Conservation (phyloP, 2,329 filamentous ascomycete genomes). For the Catunica adiposa region DNA sequence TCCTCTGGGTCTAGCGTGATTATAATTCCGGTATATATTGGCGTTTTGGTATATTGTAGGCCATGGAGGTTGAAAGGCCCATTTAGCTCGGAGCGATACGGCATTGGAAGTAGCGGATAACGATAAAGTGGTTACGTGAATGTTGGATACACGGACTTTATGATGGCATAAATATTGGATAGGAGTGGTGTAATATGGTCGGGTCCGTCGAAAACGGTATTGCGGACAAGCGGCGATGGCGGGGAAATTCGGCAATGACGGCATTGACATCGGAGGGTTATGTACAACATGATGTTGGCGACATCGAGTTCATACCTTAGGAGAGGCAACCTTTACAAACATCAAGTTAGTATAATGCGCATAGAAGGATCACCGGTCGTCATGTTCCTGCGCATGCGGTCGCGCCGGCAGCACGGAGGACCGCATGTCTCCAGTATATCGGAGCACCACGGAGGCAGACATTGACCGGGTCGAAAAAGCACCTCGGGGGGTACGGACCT, state of each 20-base stretch:
- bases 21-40: too few relatives aligned
- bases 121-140: too few relatives aligned
- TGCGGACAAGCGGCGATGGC: background rate
- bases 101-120: too few relatives aligned
- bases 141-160: too few relatives aligned
- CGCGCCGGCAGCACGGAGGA: background rate
- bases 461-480: background rate
- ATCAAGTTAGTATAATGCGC: conserved; percentile 10
- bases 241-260: background rate
- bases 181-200: background rate
- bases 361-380: conserved; percentile 17
- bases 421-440: background rate
- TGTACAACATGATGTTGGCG: background rate
- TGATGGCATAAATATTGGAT: background rate
- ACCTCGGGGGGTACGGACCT: conserved; percentile 47
- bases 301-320: conserved; percentile 46
- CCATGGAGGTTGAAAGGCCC: too few relatives aligned
- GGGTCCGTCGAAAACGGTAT: background rate
- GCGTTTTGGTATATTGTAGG: too few relatives aligned
- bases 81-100: too few relatives aligned
- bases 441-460: background rate
- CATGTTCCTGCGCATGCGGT: background rate
- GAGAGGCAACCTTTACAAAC: conserved; percentile 55
- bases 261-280: conserved; percentile 5
- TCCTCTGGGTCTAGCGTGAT: too few relatives aligned